Base-by-base conservation (phyloP, 495 filamentous ascomycete species). In the Hypoxylon fuscum region DNA sequence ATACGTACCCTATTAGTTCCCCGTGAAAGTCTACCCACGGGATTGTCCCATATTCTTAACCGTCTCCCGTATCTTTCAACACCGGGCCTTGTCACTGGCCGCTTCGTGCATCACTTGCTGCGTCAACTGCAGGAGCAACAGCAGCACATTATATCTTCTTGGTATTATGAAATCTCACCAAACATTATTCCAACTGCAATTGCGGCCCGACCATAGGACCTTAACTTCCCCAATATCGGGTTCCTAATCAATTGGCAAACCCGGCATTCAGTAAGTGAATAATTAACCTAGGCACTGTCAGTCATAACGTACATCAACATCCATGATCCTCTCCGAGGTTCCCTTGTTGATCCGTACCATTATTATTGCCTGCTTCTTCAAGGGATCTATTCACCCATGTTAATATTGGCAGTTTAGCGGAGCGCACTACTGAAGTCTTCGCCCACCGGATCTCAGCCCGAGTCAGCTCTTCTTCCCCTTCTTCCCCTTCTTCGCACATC, bases 361-460 rank as follows among this genome's bases (percentile, higher is more conserved):
- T 45, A 40, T 22, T 45, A 61, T 56, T 66, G 47, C 56, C 34
- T 41, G 8, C 44, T 53, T 44, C 42, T 46, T 37, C 17, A 43
- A 21, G 50, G 12, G 31, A 25, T 49, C 35, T 57, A 29, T 57
- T 34, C 20, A 66, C 57, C 63, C 63, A 57, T 66, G 63, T 57
- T 66, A 61, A 66, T 66, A 66, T 66, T 60, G 56, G 14, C 62
- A 58, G 53, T 65, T 55, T 61, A 66, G 62, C 62, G 56, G 62
- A 56, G 17, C 56, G 15, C 37, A 40, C 62, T 66, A 58, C 61
- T 55, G 51, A 38, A 42, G 29, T 59, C 25, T 40, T 40, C 25
- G 46, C 51, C 56, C 50, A 42, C 51, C 31, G 43, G 56, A 52
- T 57, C 56, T 66, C 62, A 66, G 20, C 23, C 50, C 41, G 62